A percentile compares a stretch with the other conserved stretches of the same genome.
Evolutionary conservation across 129 eudicot genomes (phyloP).

Genomic region (Sambucus nigra): DNA sequence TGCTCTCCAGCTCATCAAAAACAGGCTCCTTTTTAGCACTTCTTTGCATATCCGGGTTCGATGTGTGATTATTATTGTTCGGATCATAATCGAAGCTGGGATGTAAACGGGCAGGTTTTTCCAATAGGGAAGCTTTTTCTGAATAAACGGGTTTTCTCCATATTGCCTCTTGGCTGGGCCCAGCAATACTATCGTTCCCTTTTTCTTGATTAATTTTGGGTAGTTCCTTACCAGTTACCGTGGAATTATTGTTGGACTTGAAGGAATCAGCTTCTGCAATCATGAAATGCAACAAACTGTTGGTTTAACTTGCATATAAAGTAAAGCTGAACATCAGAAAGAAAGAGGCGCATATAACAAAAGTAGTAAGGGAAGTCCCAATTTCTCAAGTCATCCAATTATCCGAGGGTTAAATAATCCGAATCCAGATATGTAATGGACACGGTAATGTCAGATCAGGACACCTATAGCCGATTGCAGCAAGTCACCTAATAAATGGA

Average conservation of each 20-base stretch:
- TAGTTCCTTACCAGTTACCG: conserved; percentile 35
- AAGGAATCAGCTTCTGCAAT: conserved; percentile 55
- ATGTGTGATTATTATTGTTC: conserved; percentile 12
- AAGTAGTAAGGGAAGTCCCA: too few relatives aligned
- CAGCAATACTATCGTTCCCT: conserved; percentile 20
- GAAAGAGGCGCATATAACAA: neutral
- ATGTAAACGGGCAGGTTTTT: conserved; percentile 22
- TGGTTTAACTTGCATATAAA: neutral
- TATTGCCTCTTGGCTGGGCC: conserved; percentile 42
- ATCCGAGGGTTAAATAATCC: too few relatives aligned
- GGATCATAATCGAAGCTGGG: conserved; percentile 17
- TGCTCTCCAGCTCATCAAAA: conserved; percentile 84
- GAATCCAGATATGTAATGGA: too few relatives aligned
- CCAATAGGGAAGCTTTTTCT: conserved; percentile 41
- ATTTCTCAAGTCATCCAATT: too few relatives aligned
- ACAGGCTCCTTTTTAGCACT: conserved; percentile 33
- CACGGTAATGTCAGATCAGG: too few relatives aligned
- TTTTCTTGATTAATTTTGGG: conserved; percentile 38
- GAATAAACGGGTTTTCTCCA: conserved; percentile 48
- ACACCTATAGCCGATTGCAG: too few relatives aligned
- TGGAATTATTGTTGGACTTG: conserved; percentile 31
- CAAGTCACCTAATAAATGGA: too few relatives aligned
- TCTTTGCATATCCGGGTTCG: conserved; percentile 27
- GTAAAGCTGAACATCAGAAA: neutral
- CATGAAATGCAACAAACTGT: neutral